phyloP scores from a whole-genome alignment of 2,329 filamentous ascomycete genomes.

The Diaporthe capsici region DNA sequence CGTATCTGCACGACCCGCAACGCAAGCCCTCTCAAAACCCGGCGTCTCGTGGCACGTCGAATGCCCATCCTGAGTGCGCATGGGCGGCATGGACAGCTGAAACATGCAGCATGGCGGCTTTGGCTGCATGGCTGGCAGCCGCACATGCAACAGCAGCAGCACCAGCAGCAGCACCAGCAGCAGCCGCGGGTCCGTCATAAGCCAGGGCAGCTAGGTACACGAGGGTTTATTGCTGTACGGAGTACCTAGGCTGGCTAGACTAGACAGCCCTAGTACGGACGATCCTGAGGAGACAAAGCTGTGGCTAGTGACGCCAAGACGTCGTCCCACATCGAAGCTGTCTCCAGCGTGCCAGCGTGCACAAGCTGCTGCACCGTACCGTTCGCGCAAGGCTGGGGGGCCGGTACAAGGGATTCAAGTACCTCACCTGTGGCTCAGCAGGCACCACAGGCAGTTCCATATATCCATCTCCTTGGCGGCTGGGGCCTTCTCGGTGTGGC shows the following conservation, averaged over 20 bases:
- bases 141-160: neutral
- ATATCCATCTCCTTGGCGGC: neutral
- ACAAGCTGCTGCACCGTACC: no score
- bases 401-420: neutral
- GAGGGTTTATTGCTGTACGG: neutral
- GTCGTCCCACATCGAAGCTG: slow-evolving; percentile 13
- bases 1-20: neutral
- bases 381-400: neutral
- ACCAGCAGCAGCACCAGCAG: no score
- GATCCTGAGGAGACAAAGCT: neutral
- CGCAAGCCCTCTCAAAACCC: neutral
- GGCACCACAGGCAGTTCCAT: neutral
- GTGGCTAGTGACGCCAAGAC: slow-evolving; percentile 34
- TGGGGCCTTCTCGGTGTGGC: neutral
- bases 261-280: neutral
- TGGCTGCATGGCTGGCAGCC: neutral
- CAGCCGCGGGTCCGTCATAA: neutral
- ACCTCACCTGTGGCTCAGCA: neutral
- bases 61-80: neutral
- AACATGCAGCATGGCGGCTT: slow-evolving; percentile 34
- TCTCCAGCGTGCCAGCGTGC: neutral
- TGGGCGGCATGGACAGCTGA: slow-evolving; percentile 30
- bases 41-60: slow-evolving; percentile 28
- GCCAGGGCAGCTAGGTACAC: neutral
- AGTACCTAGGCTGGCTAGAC: neutral